Evolutionary conservation across 306 rosid genomes (phyloP), one percentile per base, ranked within the genome.

Genomic region (Dryas octopetala): DNA sequence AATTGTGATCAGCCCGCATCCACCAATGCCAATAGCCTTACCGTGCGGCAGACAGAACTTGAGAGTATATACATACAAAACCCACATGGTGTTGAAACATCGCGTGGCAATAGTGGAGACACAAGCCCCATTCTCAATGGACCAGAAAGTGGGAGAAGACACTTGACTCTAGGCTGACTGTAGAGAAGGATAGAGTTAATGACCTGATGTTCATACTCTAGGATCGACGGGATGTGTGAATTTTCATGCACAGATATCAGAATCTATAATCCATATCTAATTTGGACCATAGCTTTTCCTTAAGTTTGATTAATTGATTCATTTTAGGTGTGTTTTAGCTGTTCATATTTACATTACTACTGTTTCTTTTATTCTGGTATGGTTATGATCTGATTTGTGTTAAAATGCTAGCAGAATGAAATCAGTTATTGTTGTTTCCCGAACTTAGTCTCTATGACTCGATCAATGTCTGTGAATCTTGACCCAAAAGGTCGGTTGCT

Each of bases 61-160:
- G 84, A 79, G 72, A 61, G 82, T 16, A 82, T 83, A 66, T 54
- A 79, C 49, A 70, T 83, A 67, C 87, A 86, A 65, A 78, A 82
- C 74, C 78, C 61, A 23, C 77, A 63, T n/a, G 82, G 19, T 23
- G 67, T 50, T 63, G 83, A 82, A 60, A 16, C 74, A 60, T 32
- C 41, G 38, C 74, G 80, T 32, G 81, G 40, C 49, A 75, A 73
- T 60, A 73, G 68, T 54, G 67, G 90, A 81, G 86, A 85, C 64
- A 77, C 81, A 51, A 82, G 86, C 78, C 86, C 87, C 70, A 86
- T 85, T 73, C 80, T 89, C 19, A 80, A 89, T 69, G 89, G 79
- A 74, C 66, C 75, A 52, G 91, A 81, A 52, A 75, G 78, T 76
- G 89, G 84, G 38, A 78, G 90, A 81, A 62, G 85, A 78, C 76